Conservation (phyloP, 169 alveolate species). For the Plasmodium gaboni region DNA sequence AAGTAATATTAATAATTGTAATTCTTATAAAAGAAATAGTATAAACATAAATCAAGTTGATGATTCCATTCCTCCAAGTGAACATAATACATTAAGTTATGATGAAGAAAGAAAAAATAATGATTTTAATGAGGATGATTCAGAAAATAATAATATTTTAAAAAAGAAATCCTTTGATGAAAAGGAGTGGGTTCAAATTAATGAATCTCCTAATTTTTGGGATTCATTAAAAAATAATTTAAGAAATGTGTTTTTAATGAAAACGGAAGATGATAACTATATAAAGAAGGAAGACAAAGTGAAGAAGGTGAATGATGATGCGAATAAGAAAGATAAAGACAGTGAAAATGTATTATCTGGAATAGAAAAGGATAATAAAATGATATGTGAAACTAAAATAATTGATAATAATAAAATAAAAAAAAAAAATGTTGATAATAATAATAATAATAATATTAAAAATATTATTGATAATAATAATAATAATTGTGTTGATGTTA, state of each 20-base stretch:
- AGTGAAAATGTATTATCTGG: neutral
- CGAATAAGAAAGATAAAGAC: neutral
- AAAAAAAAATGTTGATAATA: neutral
- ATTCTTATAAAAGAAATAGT: neutral
- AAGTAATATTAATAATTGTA: neutral
- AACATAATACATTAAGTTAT: no score
- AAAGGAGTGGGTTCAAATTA: constrained; percentile 46
- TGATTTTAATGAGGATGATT: neutral
- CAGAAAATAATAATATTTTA: neutral
- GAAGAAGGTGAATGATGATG: neutral
- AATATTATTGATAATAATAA: neutral
- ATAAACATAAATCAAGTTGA: neutral
- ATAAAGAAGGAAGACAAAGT: neutral
- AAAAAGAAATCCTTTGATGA: constrained; percentile 12
- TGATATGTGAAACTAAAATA: no score
- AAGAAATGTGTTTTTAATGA: constrained; percentile 59
- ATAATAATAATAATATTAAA: neutral
- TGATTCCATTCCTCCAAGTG: neutral
- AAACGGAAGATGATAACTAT: neutral
- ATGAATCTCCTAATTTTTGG: constrained; percentile 47
- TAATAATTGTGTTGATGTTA: neutral
- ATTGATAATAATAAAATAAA: neutral
- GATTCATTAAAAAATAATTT: constrained; percentile 69
- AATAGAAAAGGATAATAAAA: neutral
- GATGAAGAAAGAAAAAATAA: neutral